Base-by-base conservation (phyloP, 1,139 yeast genomes). In the Meyerozyma elateridarum region DNA sequence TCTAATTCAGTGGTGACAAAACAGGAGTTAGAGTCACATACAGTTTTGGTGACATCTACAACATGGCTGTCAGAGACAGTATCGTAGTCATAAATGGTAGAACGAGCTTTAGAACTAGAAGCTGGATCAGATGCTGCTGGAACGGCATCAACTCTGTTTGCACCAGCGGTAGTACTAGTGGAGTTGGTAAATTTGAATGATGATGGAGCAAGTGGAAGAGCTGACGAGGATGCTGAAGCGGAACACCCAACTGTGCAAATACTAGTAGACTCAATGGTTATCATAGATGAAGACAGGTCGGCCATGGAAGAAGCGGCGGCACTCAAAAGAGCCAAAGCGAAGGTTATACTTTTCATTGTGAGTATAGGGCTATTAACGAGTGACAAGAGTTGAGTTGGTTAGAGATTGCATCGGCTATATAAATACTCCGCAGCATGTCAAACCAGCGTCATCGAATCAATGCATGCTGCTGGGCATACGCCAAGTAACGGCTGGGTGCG, bases 1-100 rank as follows among this genome's bases (percentile, higher is more conserved):
- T 55, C 56, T 20, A 56, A 40, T 15, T 62, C 59, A 26, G 70
- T 64, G 30, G 71, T 64, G 24, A 54, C 59, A 31, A 49, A 48
- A 41, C 73, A 66, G 21, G 57, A 51, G 36, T 48, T 42, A 6
- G 40, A 38, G 32, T 54, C 56, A 46, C 73, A 67, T 14, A 63
- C 53, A 18, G 73, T 67, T 32, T 45, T 50, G 15, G 67, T 56
- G 20, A 54, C 55, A 30, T 55, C 49, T 28, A 48, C 41, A 5
- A 42, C 30, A 20, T 46, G 50, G 22, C 47, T 42, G 30, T 49
- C 51, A 20, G 55, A 46, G 15, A 51, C 61, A 22, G 65, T 59
- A 30, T 53, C 64, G 31, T 46, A 44, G 25, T 50, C 61, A 40
- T 57, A 60, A 31, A 51, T 41, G 25, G 64, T 59, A 9, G 53